phyloP scores from a whole-genome alignment of 805 yeast genomes.

The Wickerhamomyces ciferrii region DNA sequence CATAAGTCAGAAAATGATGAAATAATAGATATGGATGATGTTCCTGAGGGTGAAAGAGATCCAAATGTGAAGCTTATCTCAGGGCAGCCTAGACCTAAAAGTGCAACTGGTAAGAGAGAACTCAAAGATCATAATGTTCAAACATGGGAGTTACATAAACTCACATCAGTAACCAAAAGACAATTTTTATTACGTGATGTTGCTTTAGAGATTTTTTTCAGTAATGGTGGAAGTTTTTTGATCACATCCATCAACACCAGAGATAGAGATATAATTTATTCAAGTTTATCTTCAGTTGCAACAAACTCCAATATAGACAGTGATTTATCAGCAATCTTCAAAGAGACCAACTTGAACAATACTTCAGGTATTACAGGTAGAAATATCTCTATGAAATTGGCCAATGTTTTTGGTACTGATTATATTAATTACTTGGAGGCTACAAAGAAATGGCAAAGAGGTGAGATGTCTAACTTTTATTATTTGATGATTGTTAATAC shows the following conservation, averaged over 20 bases:
- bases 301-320: slow-evolving; percentile 46
- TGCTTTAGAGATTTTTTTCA: slow-evolving; percentile 73
- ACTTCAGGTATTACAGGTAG: slow-evolving; percentile 24
- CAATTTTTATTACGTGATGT: slow-evolving; percentile 76
- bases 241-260: slow-evolving; percentile 54
- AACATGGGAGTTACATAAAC: slow-evolving; percentile 54
- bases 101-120: slow-evolving; percentile 12
- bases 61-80: slow-evolving; percentile 62
- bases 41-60: slow-evolving; percentile 57
- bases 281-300: slow-evolving; percentile 42
- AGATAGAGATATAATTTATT: slow-evolving; percentile 52
- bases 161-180: slow-evolving; percentile 65
- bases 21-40: slow-evolving; percentile 62
- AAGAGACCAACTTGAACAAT: slow-evolving; percentile 37
- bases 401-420: slow-evolving; percentile 38
- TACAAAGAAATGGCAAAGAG: slow-evolving; percentile 69
- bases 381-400: slow-evolving; percentile 35
- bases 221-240: slow-evolving; percentile 65
- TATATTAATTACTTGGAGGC: slow-evolving; percentile 35
- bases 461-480: slow-evolving; percentile 78
- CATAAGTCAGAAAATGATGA: slow-evolving; percentile 45
- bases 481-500: slow-evolving; percentile 78
- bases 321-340: slow-evolving; percentile 50
- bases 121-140: slow-evolving; percentile 40
- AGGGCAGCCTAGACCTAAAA: slow-evolving; percentile 32